Conservation (phyloP, 208 protist genomes). For the Acanthamoeba royreba region DNA sequence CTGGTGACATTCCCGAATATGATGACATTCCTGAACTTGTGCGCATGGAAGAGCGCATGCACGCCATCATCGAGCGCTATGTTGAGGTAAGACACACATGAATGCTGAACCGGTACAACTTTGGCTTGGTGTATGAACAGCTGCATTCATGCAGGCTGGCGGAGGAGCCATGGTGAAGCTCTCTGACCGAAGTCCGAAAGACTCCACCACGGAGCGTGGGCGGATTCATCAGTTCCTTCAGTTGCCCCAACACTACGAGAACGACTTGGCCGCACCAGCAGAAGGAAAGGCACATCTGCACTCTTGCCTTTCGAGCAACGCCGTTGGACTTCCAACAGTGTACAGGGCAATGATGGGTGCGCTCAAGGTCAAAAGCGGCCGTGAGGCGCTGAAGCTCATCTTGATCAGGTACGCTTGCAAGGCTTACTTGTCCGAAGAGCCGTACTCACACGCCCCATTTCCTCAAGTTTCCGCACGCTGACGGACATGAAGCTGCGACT, state of each 20-base stretch:
- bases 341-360: conserved; percentile 27
- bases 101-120: background rate
- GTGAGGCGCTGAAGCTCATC: conserved; percentile 21
- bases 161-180: conserved; percentile 32
- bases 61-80: conserved; percentile 32
- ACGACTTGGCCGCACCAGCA: no score
- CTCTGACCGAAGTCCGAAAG: conserved; percentile 13
- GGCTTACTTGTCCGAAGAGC: background rate
- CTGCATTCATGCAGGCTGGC: background rate
- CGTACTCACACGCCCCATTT: background rate
- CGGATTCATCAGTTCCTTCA: conserved; percentile 32
- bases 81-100: background rate
- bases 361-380: conserved; percentile 13
- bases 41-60: conserved; percentile 18
- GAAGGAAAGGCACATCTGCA: background rate
- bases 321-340: background rate
- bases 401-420: background rate
- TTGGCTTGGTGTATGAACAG: background rate
- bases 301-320: background rate
- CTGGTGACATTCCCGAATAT: conserved; percentile 34
- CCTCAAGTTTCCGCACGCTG: conserved; percentile 26
- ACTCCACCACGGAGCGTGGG: background rate
- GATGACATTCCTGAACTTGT: background rate
- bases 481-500: background rate
- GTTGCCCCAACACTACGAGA: background rate